A percentile compares a stretch with the other conserved stretches of the same genome.
Evolutionary conservation across 2,329 filamentous ascomycete species (phyloP).

Genomic region (Penicillium sp.): DNA sequence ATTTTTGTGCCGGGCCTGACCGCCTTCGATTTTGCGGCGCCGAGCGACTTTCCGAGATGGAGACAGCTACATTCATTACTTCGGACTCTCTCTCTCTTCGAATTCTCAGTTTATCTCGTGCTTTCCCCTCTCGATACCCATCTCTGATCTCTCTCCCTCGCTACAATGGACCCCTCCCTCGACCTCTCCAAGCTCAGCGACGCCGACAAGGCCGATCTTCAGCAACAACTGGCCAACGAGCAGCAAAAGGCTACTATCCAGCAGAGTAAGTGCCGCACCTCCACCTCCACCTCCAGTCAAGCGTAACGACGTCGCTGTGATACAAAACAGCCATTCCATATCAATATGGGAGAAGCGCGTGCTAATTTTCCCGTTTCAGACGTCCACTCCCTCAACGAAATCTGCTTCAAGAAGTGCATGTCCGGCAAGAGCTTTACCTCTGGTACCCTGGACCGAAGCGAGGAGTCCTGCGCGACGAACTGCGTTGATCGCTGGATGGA

Average conservation of each 20-base stretch:
- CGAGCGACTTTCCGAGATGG: constrained; percentile 1
- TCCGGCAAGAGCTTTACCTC: constrained; percentile 67
- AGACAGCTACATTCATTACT: neutral
- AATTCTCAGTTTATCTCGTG: neutral
- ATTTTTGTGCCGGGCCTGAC: constrained; percentile 31
- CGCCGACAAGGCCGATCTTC: constrained; percentile 82
- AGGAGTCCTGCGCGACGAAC: constrained; percentile 84
- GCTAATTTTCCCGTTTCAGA: constrained; percentile 42
- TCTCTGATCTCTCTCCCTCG: neutral
- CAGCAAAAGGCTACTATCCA: constrained; percentile 71
- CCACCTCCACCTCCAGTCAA: neutral
- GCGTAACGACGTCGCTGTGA: neutral
- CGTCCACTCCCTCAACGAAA: constrained; percentile 69
- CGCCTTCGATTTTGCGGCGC: constrained; percentile 30
- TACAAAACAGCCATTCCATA: no score
- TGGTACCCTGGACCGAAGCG: constrained; percentile 71
- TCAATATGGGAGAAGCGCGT: no score
- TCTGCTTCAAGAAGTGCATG: constrained; percentile 95
- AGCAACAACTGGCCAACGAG: constrained; percentile 82
- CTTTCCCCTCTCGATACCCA: neutral
- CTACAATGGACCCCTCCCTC: constrained; percentile 45
- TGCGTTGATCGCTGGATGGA: constrained; percentile 95
- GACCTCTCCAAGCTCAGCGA: constrained; percentile 76
- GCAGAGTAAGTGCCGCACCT: constrained; percentile 35
- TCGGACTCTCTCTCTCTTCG: neutral